These are phyloP conservation scores for Aspergillus sp. DNA, from an alignment of 2,329 filamentous ascomycete species.

Conservation along the genomic window DNA sequence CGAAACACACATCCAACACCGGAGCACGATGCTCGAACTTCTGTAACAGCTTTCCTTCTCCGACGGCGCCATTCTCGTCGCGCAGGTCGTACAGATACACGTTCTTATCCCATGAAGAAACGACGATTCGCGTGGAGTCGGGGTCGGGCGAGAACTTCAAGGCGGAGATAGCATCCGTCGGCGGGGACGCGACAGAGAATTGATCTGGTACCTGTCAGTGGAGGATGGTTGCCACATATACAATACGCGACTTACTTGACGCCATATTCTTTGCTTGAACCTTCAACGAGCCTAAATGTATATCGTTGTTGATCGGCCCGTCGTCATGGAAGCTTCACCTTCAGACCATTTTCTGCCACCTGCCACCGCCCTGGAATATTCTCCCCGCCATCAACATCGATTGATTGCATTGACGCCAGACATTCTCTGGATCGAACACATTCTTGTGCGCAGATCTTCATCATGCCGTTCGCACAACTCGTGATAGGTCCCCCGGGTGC, in stretches of 20 bases:
- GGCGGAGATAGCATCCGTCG: conserved; percentile 82
- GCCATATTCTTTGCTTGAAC: conserved; percentile 37
- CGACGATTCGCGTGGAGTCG: conserved; percentile 74
- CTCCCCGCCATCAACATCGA: conserved; percentile 26
- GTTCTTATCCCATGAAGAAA: conserved; percentile 91
- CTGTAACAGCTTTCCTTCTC: conserved; percentile 64
- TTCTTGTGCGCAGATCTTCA: conserved; percentile 5
- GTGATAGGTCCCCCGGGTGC: conserved; percentile 92
- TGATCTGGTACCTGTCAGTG: conserved; percentile 54
- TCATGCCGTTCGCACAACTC: conserved; percentile 69
- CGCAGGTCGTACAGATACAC: conserved; percentile 84
- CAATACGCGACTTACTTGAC: conserved; percentile 42
- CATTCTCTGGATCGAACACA: neutral
- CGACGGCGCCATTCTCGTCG: conserved; percentile 55
- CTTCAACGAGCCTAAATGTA: conserved; percentile 17
- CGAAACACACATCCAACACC: conserved; percentile 89
- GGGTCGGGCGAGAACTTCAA: conserved; percentile 81
- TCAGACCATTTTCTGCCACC: conserved; percentile 36
- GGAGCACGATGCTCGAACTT: conserved; percentile 81
- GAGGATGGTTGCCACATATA: too few relatives aligned
- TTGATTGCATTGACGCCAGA: neutral
- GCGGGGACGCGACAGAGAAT: conserved; percentile 80
- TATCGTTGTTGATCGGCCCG: conserved; percentile 24
- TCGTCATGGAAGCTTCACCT: conserved; percentile 29
- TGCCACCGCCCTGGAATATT: conserved; percentile 31